Evolutionary conservation across 2,329 filamentous ascomycete genomes (phyloP).

Genomic region (Trichoderma pleuroti): DNA sequence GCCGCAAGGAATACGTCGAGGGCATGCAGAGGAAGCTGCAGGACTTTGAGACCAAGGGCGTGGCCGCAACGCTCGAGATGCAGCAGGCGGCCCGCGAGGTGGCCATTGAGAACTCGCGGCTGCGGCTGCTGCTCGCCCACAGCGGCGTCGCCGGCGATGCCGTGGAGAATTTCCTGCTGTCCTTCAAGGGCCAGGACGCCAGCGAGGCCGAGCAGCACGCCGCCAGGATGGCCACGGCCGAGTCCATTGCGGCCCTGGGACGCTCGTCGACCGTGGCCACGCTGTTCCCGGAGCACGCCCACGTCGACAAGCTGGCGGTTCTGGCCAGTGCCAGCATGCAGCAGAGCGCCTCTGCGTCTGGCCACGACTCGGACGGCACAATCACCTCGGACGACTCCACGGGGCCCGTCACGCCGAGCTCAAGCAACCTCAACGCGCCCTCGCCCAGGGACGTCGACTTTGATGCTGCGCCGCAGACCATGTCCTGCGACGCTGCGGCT

Average conservation of each 20-base stretch:
- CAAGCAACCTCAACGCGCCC: constrained; percentile 13
- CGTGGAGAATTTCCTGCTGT: constrained; percentile 40
- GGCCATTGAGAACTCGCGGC: constrained; percentile 44
- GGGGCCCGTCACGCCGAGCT: constrained; percentile 24
- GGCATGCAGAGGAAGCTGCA: constrained; percentile 45
- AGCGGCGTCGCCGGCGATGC: constrained; percentile 39
- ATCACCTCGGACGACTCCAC: constrained; percentile 25
- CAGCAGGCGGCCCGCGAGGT: constrained; percentile 51
- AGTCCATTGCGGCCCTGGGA: constrained; percentile 5
- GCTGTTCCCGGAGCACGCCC: constrained; percentile 20
- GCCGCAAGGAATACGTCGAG: constrained; percentile 48
- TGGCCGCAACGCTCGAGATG: constrained; percentile 51
- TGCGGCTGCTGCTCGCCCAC: constrained; percentile 42
- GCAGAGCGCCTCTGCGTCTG: constrained; percentile 25
- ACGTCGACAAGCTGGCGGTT: constrained; percentile 37
- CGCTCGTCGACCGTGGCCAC: constrained; percentile 13
- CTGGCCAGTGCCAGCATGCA: constrained; percentile 37
- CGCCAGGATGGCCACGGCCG: constrained; percentile 5
- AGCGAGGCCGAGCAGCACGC: constrained; percentile 24
- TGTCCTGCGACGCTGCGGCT: constrained; percentile 36
- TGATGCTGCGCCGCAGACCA: constrained; percentile 32
- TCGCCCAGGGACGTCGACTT: constrained; percentile 21
- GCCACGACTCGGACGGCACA: constrained; percentile 9
- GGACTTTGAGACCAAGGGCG: constrained; percentile 46
- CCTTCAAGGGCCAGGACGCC: constrained; percentile 33